Evolutionary conservation across 345 rosid species (phyloP).

Genomic region (Acer yangbiense): DNA sequence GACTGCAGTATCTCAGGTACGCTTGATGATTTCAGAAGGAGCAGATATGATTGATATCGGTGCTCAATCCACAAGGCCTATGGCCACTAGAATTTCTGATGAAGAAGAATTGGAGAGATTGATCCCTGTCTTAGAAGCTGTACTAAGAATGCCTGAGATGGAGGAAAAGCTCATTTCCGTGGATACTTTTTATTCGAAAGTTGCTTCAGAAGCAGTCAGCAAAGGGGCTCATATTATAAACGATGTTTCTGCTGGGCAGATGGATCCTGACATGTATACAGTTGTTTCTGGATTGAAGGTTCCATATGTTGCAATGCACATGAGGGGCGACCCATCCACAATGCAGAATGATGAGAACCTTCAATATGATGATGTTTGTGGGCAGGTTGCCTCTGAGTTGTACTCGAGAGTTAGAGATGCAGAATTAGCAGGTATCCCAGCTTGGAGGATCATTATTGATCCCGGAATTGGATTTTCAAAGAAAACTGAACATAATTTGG

Average conservation of each 20-base stretch:
- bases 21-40: constrained; percentile 69
- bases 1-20: constrained; percentile 72
- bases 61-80: constrained; percentile 90
- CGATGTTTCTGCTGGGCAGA: constrained; percentile 80
- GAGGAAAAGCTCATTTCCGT: constrained; percentile 73
- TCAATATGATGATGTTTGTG: constrained; percentile 64
- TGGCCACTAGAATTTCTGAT: constrained; percentile 66
- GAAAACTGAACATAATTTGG: constrained; percentile 66
- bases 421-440: constrained; percentile 74
- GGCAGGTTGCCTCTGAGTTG: constrained; percentile 74
- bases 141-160: constrained; percentile 80
- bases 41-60: constrained; percentile 87
- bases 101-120: constrained; percentile 77
- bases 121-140: constrained; percentile 71
- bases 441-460: constrained; percentile 88
- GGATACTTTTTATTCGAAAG: constrained; percentile 86
- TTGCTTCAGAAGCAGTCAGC: constrained; percentile 76
- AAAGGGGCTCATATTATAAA: constrained; percentile 84
- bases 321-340: constrained; percentile 90
- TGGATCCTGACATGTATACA: constrained; percentile 71
- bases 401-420: constrained; percentile 58
- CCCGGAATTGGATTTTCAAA: constrained; percentile 96
- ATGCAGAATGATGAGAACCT: constrained; percentile 80
- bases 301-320: constrained; percentile 89
- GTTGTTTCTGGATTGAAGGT: constrained; percentile 65